Evolutionary conservation across 345 rosid species (phyloP).

Genomic region (Clarkia xantiana): DNA sequence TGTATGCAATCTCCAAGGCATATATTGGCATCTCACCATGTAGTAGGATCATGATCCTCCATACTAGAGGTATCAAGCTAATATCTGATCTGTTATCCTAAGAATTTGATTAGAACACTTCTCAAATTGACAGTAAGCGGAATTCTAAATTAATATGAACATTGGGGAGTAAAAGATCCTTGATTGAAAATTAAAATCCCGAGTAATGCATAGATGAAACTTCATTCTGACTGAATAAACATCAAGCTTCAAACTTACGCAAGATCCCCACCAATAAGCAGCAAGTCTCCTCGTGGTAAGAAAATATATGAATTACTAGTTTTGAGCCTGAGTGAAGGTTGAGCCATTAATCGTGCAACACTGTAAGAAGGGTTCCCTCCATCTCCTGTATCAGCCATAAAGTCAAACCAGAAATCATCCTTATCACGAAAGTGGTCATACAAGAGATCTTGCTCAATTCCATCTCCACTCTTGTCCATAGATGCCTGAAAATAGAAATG

Average conservation of each 20-base stretch:
- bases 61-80: no score
- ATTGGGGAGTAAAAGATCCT: no score
- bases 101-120: no score
- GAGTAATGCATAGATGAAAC: no score
- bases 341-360: slow-evolving; percentile 85
- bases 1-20: no score
- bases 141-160: no score
- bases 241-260: slow-evolving; percentile 52
- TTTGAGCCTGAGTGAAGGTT: slow-evolving; percentile 37
- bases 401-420: slow-evolving; percentile 88
- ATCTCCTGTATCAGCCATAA: slow-evolving; percentile 99
- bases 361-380: slow-evolving; percentile 93
- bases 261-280: slow-evolving; percentile 98
- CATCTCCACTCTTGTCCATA: slow-evolving; percentile 50
- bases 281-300: slow-evolving; percentile 59
- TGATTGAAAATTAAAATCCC: no score
- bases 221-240: not conserved
- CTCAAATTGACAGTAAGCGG: no score
- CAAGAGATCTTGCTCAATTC: slow-evolving; percentile 40
- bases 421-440: slow-evolving; percentile 70
- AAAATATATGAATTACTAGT: slow-evolving; percentile 26
- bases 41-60: no score
- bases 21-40: no score
- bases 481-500: slow-evolving; percentile 62
- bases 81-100: no score